Conservation (phyloP, 306 rosid species). For the Cajanus cajan region DNA sequence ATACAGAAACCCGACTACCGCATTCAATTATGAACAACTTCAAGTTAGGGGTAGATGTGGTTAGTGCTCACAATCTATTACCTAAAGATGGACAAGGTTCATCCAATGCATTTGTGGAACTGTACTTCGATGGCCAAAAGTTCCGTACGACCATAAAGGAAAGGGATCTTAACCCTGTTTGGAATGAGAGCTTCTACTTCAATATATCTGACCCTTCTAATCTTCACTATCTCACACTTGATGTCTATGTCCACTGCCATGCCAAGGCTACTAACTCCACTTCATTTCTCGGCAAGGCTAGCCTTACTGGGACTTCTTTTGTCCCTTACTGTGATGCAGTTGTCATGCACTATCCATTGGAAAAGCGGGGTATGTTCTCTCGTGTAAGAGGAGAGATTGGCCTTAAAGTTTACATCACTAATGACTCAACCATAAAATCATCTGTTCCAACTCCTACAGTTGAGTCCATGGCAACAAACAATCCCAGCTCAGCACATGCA, state of each 20-base stretch:
- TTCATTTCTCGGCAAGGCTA: conserved; percentile 74
- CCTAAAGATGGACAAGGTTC: conserved; percentile 89
- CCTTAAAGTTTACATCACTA: conserved; percentile 65
- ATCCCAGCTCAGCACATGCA: conserved; percentile 27
- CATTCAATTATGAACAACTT: conserved; percentile 54
- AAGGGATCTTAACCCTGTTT: conserved; percentile 75
- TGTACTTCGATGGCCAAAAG: conserved; percentile 75
- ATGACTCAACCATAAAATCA: conserved; percentile 57
- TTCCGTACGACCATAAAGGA: conserved; percentile 71
- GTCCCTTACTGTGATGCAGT: conserved; percentile 81
- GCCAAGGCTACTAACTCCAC: conserved; percentile 49
- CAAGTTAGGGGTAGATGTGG: conserved; percentile 77
- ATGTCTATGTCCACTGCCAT: conserved; percentile 58
- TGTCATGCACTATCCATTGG: conserved; percentile 79
- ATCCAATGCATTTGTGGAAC: conserved; percentile 74
- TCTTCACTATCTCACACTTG: conserved; percentile 67
- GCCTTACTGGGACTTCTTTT: conserved; percentile 72
- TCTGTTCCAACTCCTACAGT: conserved; percentile 40
- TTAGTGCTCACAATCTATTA: conserved; percentile 79
- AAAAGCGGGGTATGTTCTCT: conserved; percentile 70
- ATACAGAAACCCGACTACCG: not conserved
- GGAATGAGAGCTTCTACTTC: conserved; percentile 87
- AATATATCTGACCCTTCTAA: conserved; percentile 76
- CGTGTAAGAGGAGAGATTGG: conserved; percentile 86
- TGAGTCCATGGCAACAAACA: conserved; percentile 38